These are phyloP conservation scores for Gnaphalium uliginosum DNA, from an alignment of 129 eudicot species.

Conservation along the genomic window DNA sequence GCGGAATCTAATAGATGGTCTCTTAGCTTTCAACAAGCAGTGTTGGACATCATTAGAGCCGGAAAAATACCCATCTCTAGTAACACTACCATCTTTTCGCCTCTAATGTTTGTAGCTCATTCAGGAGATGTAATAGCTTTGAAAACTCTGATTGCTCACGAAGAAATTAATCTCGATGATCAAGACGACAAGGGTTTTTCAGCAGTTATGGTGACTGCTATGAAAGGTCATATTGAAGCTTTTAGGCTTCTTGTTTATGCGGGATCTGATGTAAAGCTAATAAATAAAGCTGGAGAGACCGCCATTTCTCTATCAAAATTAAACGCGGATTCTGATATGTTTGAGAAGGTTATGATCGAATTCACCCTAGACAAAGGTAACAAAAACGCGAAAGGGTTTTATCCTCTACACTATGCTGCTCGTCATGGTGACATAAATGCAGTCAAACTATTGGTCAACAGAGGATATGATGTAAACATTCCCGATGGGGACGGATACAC, in stretches of 20 bases:
- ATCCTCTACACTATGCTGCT: conserved; percentile 84
- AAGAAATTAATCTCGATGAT: conserved; percentile 49
- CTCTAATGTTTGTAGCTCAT: conserved; percentile 62
- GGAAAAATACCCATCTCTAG: conserved; percentile 61
- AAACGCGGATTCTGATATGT: conserved; percentile 50
- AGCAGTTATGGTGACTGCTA: conserved; percentile 80
- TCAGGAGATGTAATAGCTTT: conserved; percentile 63
- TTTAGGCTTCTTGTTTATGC: conserved; percentile 78
- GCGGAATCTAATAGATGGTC: conserved; percentile 58
- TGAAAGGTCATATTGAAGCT: conserved; percentile 73
- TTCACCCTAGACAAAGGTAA: conserved; percentile 69
- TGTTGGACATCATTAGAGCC: conserved; percentile 48
- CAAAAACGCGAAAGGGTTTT: conserved; percentile 63
- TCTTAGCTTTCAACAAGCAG: conserved; percentile 48
- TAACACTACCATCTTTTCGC: conserved; percentile 50
- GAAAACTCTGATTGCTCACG: conserved; percentile 44
- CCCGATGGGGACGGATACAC: conserved; percentile 82
- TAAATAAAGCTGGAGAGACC: conserved; percentile 60
- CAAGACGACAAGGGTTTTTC: conserved; percentile 80
- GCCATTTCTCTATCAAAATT: conserved; percentile 58
- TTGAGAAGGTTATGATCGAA: conserved; percentile 82
- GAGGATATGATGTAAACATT: conserved; percentile 77
- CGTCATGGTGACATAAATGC: conserved; percentile 72
- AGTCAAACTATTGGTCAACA: conserved; percentile 46
- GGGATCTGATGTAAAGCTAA: conserved; percentile 69